A percentile compares a stretch with the other conserved stretches of the same genome.
Evolutionary conservation across 1,139 yeast genomes (phyloP).

Genomic region (Torulaspora globosa): DNA sequence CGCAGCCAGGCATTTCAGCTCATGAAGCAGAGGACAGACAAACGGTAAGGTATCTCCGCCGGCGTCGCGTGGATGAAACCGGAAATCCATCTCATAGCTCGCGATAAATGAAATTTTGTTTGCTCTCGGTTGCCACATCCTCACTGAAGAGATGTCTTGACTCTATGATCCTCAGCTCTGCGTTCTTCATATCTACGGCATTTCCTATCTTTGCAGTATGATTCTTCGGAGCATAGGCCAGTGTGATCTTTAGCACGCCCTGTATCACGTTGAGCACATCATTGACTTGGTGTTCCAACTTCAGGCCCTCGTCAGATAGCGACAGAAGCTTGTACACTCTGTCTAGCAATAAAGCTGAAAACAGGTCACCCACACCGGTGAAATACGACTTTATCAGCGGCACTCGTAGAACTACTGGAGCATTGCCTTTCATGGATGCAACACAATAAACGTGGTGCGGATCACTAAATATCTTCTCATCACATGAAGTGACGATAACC

Average conservation of each 20-base stretch:
- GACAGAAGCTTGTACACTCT: slow-evolving; percentile 34
- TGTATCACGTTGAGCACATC: slow-evolving; percentile 35
- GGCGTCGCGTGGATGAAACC: neutral
- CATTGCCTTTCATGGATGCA: slow-evolving; percentile 32
- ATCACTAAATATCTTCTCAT: slow-evolving; percentile 26
- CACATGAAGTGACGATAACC: slow-evolving; percentile 35
- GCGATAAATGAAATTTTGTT: slow-evolving; percentile 16
- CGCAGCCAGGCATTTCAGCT: no score
- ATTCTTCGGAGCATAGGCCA: slow-evolving; percentile 21
- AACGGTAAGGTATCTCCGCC: no score
- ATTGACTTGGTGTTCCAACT: slow-evolving; percentile 27
- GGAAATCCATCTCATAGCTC: slow-evolving; percentile 6
- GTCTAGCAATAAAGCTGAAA: slow-evolving; percentile 73
- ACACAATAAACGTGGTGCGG: slow-evolving; percentile 37
- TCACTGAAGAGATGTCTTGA: slow-evolving; percentile 28
- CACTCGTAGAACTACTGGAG: slow-evolving; percentile 41
- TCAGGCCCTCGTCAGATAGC: slow-evolving; percentile 10
- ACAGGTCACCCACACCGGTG: slow-evolving; percentile 91
- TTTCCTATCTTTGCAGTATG: slow-evolving; percentile 29
- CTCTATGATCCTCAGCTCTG: slow-evolving; percentile 35
- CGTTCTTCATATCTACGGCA: slow-evolving; percentile 32
- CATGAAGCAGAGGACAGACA: no score
- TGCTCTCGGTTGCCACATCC: slow-evolving; percentile 4
- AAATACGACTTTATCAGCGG: slow-evolving; percentile 67
- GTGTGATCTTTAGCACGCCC: slow-evolving; percentile 30